Conservation (phyloP, 2,329 filamentous ascomycete genomes). For the Colletotrichum sp. region DNA sequence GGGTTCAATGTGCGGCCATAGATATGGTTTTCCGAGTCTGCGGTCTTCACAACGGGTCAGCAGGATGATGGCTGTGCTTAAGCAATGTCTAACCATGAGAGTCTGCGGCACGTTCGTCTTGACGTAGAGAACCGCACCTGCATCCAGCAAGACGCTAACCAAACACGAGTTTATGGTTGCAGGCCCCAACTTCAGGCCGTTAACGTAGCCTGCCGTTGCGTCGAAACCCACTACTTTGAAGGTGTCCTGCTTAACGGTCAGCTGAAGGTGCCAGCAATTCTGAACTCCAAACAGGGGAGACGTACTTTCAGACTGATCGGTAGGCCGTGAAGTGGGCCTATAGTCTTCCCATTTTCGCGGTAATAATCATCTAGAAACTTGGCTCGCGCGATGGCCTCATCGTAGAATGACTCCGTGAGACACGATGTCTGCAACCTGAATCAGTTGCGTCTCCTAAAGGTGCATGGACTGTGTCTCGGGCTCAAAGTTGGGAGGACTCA, state of each 20-base stretch:
- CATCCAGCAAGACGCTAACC: not conserved
- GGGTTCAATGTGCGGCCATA: not conserved
- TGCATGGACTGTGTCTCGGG: not conserved
- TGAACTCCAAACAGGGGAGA: not conserved
- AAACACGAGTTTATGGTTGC: not conserved
- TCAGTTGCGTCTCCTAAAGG: not conserved
- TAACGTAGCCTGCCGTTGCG: not conserved
- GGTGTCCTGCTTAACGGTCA: not conserved
- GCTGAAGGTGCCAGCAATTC: not conserved
- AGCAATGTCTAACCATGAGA: not conserved
- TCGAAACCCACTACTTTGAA: not conserved
- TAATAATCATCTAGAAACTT: not conserved
- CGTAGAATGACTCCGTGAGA: not conserved
- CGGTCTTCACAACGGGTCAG: not conserved
- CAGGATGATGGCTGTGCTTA: accelerated
- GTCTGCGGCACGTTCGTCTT: not conserved
- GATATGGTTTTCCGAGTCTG: not conserved
- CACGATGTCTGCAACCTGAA: not conserved
- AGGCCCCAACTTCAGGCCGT: not conserved
- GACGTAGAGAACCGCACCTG: not conserved
- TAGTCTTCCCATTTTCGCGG: not conserved
- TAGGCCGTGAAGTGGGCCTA: not conserved
- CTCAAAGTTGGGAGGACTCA: not conserved
- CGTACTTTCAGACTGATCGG: not conserved
- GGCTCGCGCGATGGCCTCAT: not conserved